Evolutionary conservation across 2,329 filamentous ascomycete genomes (phyloP).

Genomic region (Pezicula radicicola): DNA sequence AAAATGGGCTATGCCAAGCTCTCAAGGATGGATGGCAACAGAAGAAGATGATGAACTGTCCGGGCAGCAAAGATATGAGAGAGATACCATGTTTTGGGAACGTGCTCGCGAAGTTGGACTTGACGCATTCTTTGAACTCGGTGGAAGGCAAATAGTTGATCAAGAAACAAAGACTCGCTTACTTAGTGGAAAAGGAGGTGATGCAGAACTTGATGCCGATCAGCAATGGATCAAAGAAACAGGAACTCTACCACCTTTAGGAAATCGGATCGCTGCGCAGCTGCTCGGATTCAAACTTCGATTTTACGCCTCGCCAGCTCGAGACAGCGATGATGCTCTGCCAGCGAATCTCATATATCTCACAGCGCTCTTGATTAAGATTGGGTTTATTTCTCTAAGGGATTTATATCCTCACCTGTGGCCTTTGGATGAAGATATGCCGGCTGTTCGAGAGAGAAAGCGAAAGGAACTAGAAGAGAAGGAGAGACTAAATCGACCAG

Average conservation of each 20-base stretch:
- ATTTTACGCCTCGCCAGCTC: slow-evolving; percentile 82
- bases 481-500: slow-evolving; percentile 68
- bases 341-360: slow-evolving; percentile 93
- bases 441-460: slow-evolving; percentile 64
- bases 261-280: slow-evolving; percentile 90
- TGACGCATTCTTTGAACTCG: slow-evolving; percentile 86
- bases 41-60: slow-evolving; percentile 67
- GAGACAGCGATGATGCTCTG: slow-evolving; percentile 72
- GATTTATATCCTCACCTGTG: slow-evolving; percentile 93
- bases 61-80: slow-evolving; percentile 51
- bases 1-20: slow-evolving; percentile 77
- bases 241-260: slow-evolving; percentile 75
- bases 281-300: slow-evolving; percentile 95
- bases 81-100: slow-evolving; percentile 80
- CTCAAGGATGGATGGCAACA: slow-evolving; percentile 56
- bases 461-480: slow-evolving; percentile 75
- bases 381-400: slow-evolving; percentile 89
- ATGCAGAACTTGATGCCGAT: slow-evolving; percentile 48
- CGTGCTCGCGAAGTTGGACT: slow-evolving; percentile 73
- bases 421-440: slow-evolving; percentile 81
- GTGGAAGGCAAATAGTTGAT: slow-evolving; percentile 64
- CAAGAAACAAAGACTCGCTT: slow-evolving; percentile 47
- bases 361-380: slow-evolving; percentile 89
- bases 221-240: slow-evolving; percentile 78
- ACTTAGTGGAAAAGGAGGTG: slow-evolving; percentile 35